Evolutionary conservation across 2,329 filamentous ascomycete species (phyloP).

Genomic region (Xylariaceae sp.): DNA sequence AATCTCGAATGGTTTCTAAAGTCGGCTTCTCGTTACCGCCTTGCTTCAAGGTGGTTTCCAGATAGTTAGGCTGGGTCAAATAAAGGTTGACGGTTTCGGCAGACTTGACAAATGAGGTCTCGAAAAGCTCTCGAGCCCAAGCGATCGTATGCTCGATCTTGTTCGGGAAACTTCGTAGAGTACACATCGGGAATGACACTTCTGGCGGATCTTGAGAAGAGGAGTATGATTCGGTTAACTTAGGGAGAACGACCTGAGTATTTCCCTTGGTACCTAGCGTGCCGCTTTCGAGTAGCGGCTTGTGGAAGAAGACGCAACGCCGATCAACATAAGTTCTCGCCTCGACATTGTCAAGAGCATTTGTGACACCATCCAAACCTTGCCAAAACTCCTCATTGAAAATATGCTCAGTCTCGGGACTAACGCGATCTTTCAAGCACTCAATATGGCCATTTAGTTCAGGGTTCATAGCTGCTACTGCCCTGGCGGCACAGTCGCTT

Average conservation of each 20-base stretch:
- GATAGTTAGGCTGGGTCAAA: constrained; percentile 87
- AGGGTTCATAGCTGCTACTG: constrained; percentile 95
- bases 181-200: constrained; percentile 99
- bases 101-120: constrained; percentile 90
- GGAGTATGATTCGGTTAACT: constrained; percentile 94
- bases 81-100: constrained; percentile 95
- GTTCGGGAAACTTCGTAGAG: constrained; percentile 95
- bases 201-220: constrained; percentile 96
- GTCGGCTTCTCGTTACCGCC: constrained; percentile 95
- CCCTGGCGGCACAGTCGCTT: constrained; percentile 89
- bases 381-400: constrained; percentile 96
- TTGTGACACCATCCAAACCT: constrained; percentile 87
- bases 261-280: constrained; percentile 99
- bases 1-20: constrained; percentile 87
- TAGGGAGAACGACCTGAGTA: constrained; percentile 91
- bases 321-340: constrained; percentile 95
- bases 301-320: constrained; percentile 97
- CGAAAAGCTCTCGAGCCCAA: constrained; percentile 95
- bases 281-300: constrained; percentile 93
- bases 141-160: constrained; percentile 98
- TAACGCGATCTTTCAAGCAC: constrained; percentile 86
- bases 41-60: constrained; percentile 86
- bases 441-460: constrained; percentile 86
- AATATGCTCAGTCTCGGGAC: constrained; percentile 87
- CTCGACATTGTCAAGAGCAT: constrained; percentile 96